A percentile compares a stretch with the other conserved stretches of the same genome.
These are phyloP conservation scores for Phytophthora litchii DNA, from an alignment of 352 stramenopile genomes.

Conservation along the genomic window DNA sequence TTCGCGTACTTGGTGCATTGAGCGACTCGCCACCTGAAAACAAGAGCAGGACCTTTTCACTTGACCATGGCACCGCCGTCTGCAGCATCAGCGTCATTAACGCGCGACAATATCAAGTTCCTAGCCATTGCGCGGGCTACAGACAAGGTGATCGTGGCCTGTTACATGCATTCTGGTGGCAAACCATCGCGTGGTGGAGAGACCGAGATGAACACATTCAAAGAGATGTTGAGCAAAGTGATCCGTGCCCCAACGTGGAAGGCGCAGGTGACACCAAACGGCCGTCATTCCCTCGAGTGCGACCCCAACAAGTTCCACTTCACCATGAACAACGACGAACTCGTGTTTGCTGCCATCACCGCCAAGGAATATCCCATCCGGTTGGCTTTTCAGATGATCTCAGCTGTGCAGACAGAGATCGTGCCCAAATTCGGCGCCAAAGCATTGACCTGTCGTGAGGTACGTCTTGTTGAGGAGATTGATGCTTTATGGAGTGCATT, in stretches of 20 bases:
- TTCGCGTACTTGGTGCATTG: conserved; percentile 19
- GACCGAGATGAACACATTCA: conserved; percentile 66
- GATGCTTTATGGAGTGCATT: neutral
- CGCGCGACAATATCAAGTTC: conserved; percentile 86
- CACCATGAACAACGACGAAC: conserved; percentile 89
- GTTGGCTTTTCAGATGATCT: conserved; percentile 84
- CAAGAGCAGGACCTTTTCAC: conserved; percentile 7
- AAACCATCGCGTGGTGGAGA: conserved; percentile 40
- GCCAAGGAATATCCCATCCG: conserved; percentile 85
- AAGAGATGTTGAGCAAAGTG: conserved; percentile 85
- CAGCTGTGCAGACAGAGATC: conserved; percentile 75
- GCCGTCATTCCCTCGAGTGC: conserved; percentile 85
- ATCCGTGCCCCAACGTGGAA: conserved; percentile 87
- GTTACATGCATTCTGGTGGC: conserved; percentile 72
- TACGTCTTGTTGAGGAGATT: conserved; percentile 19
- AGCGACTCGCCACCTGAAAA: conserved; percentile 18
- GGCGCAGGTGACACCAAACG: conserved; percentile 85
- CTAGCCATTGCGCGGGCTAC: conserved; percentile 78
- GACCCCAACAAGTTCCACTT: conserved; percentile 91
- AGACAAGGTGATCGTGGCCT: conserved; percentile 82
- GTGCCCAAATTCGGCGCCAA: conserved; percentile 79
- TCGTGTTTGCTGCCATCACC: conserved; percentile 83
- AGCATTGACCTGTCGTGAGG: conserved; percentile 77
- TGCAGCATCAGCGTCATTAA: conserved; percentile 48
- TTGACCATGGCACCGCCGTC: conserved; percentile 23